A percentile compares a stretch with the other conserved stretches of the same genome.
Conservation (phyloP, 179 eudicot species). For the Beta macrorhiza region DNA sequence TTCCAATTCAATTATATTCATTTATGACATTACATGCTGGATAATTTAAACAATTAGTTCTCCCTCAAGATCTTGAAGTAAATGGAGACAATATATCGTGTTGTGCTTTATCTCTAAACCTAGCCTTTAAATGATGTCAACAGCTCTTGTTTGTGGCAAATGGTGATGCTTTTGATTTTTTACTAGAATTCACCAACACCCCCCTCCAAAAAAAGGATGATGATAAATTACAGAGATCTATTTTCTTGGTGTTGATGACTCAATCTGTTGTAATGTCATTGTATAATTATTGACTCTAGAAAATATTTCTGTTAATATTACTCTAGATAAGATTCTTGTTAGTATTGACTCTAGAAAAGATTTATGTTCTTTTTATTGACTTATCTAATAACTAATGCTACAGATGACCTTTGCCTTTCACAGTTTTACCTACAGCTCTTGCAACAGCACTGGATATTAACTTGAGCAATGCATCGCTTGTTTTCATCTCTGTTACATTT, state of each 20-base stretch:
- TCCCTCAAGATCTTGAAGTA: background rate
- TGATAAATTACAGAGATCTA: background rate
- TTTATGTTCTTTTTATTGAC: conserved; percentile 37
- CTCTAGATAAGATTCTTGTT: conserved; percentile 5
- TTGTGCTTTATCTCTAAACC: background rate
- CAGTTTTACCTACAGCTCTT: conserved; percentile 98
- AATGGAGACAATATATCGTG: background rate
- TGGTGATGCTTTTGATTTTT: background rate
- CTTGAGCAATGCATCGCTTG: conserved; percentile 97
- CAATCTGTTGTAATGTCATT: conserved; percentile 4
- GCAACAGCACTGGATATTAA: conserved; percentile 92
- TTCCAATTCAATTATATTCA: background rate
- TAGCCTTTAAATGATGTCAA: conserved; percentile 7
- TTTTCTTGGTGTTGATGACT: background rate
- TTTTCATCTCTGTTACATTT: conserved; percentile 95
- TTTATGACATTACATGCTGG: conserved; percentile 5
- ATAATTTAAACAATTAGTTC: background rate
- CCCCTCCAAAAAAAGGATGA: too few species aligned
- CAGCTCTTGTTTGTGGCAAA: background rate
- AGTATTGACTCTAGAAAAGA: conserved; percentile 31
- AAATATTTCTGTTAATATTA: too few species aligned
- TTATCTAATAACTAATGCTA: conserved; percentile 74
- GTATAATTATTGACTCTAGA: background rate
- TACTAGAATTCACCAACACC: too few species aligned
- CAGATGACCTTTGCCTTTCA: conserved; percentile 81